Base-by-base conservation (phyloP, 2,329 filamentous ascomycete genomes). In the Nothophaeocryptopus gaeumannii region DNA sequence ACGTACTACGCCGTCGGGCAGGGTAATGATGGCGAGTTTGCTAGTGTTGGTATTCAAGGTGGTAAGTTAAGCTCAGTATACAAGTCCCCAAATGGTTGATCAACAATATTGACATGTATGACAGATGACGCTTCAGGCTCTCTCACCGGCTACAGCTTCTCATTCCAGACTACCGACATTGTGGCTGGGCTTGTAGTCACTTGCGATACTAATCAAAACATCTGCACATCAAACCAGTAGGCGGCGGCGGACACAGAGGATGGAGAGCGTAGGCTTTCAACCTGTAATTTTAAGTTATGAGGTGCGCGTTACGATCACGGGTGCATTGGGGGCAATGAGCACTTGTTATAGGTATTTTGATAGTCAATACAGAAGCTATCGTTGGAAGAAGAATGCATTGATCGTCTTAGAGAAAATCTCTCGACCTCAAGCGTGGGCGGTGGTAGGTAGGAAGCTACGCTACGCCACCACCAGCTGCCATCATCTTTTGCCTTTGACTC, bases 41-140 rank as follows among this genome's bases (percentile, higher is more conserved):
- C 59, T 10, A 53, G 47, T 29, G 60, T 67, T 10, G 64, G 64
- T 5, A 55, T 56, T 36, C 64, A 67, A 51, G 62, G 62, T 16
- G 37, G 64, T 66, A 42, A 65, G 63, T 65, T 13, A 11, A 20
- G 14, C 9, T 29, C 29, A 8, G 15, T 35, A 14, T 31, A 20
- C 41, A n/a, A n/a, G n/a, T n/a, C n/a, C n/a, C n/a, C n/a, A n/a
- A n/a, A n/a, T 34, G n/a, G 14, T 26, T 39, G 12, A n/a, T 39
- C 9, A 10, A 10, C 3, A 11, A n/a, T 10, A 38, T 34, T 50
- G 16, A 51, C 35, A 13, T 16, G 7, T 8, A 9, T 46, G 8
- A 32, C 34, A 58, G 52, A 47, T 9, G 45, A 45, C 16, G 31
- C 47, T 8, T 14, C 45, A 10, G 50, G 52, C 9, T 33, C 34